Evolutionary conservation across 768 basidiomycete species (phyloP), one percentile per base, ranked within the genome.

Genomic region (Mycena metata): DNA sequence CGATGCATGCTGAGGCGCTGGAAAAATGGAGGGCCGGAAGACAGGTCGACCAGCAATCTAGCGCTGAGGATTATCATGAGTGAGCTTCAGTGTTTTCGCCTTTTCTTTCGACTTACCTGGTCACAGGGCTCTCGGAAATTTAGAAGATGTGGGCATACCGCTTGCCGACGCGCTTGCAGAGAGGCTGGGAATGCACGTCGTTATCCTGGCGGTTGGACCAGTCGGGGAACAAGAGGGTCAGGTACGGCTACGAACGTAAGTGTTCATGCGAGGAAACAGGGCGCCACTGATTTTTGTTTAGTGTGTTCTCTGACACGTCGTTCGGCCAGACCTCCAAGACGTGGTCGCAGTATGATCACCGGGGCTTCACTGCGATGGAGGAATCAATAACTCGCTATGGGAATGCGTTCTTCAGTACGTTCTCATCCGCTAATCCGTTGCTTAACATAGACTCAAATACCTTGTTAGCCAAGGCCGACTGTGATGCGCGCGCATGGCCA

Each of bases 41-140:
- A 7, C 7, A 23, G 21, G 30, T 42, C 19, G 30, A 42, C 8
- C 47, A 45, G 26, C 3, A 30, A 30, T 2, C 16, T 3, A 42
- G 43, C 2, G 30, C 42, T 5, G 64, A 70, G 49, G 57, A 42
- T 2, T 66, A 66, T n/a, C 39, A 66, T 17, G 19, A 59, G 69
- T 69, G 49, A 54, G 64, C 47, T 0, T 24, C 13, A 15, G 49
- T 10, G 11, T n/a, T n/a, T n/a, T n/a, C n/a, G 39, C 10, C 39
- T 39, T 39, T 11, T 11, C 5, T 2, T 39, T 39, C 5, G 10
- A 39, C 39, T 39, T 10, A 39, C 39, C 11, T n/a, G 2, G 15
- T 39, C 39, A 39, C 19, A 39, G 36, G 1, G 49, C 49, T 4
- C 21, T 62, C 39, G 23, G 43, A 30, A 51, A 42, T n/a, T 9